Evolutionary conservation across 73 alveolate species (phyloP).

Genomic region (Paramecium octaurelia): DNA sequence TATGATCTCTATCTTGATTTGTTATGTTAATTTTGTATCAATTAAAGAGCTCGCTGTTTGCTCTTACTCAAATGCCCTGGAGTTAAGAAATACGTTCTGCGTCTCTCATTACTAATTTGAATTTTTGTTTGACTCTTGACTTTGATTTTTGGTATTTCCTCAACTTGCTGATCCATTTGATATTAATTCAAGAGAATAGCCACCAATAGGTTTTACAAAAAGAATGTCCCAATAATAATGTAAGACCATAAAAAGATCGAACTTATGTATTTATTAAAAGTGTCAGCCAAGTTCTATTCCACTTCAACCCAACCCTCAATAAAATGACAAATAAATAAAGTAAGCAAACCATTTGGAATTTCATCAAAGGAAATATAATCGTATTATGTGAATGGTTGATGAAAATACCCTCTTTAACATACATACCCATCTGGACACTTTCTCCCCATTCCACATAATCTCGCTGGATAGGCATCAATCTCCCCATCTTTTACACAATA

Average conservation of each 20-base stretch:
- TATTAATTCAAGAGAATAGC: not conserved
- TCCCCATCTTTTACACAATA: not conserved
- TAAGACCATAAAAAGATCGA: slow-evolving; percentile 8
- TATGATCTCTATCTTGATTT: not conserved
- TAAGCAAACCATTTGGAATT: not conserved
- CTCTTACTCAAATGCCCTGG: not conserved
- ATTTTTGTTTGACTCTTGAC: not conserved
- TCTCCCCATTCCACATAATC: slow-evolving; percentile 32
- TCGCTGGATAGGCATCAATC: not conserved
- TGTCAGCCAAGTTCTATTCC: not conserved
- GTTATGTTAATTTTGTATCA: not conserved
- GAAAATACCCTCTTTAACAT: not conserved
- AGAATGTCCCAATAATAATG: not conserved
- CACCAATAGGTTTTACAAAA: not conserved
- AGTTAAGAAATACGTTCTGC: not conserved
- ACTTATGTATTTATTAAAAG: not conserved
- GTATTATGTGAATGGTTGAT: not conserved
- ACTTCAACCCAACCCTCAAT: slow-evolving; percentile 1
- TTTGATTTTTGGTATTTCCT: not conserved
- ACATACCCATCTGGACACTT: not conserved
- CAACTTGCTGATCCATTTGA: not conserved
- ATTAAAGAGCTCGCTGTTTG: not conserved
- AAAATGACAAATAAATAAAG: not conserved
- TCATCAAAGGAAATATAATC: not conserved
- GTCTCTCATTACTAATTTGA: not conserved